phyloP scores from a whole-genome alignment of 2,329 filamentous ascomycete genomes.

The Neofusicoccum kwambonambiense region DNA sequence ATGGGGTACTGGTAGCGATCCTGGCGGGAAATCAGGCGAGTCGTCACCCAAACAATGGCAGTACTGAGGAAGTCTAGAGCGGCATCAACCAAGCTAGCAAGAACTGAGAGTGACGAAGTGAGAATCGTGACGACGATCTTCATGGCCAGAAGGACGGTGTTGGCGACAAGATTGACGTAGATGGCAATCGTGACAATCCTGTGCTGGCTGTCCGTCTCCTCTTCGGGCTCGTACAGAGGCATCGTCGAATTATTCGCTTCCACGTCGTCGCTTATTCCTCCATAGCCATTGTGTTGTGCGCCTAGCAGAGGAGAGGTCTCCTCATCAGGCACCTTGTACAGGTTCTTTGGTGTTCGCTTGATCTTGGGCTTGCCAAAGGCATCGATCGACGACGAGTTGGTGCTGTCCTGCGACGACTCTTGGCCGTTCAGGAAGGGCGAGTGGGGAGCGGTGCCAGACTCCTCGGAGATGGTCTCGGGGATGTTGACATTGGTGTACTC shows the following conservation, averaged over 20 bases:
- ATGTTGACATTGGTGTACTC: slow-evolving; percentile 73
- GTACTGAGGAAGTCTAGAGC: slow-evolving; percentile 79
- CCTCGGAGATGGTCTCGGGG: slow-evolving; percentile 75
- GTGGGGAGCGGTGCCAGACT: slow-evolving; percentile 43
- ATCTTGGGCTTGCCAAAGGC: slow-evolving; percentile 28
- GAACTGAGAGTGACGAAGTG: slow-evolving; percentile 77
- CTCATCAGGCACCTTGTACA: slow-evolving; percentile 70
- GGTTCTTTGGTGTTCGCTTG: slow-evolving; percentile 69
- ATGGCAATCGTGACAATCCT: slow-evolving; percentile 83
- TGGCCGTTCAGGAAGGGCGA: slow-evolving; percentile 20
- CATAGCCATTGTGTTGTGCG: slow-evolving; percentile 21
- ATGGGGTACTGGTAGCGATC: slow-evolving; percentile 76
- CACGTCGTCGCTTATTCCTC: slow-evolving; percentile 39
- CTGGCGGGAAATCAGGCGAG: slow-evolving; percentile 68
- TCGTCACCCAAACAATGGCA: slow-evolving; percentile 77
- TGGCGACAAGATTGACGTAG: slow-evolving; percentile 79
- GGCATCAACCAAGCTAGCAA: slow-evolving; percentile 77
- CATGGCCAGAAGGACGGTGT: slow-evolving; percentile 69
- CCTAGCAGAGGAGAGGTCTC: slow-evolving; percentile 62
- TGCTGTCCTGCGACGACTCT: slow-evolving; percentile 25
- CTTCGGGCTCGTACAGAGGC: slow-evolving; percentile 65
- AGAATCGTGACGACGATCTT: slow-evolving; percentile 76
- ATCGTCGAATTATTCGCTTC: slow-evolving; percentile 52
- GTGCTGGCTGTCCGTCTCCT: slow-evolving; percentile 71
- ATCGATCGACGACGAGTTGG: slow-evolving; percentile 26